These are phyloP conservation scores for barley (Hordeum vulgare) DNA, from an alignment of 176 grass and related monocot species.

Conservation along the genomic window MorexV3_pseudomolecules_assembly NC_058520.1:45884494-45884993, in stretches of 20 bases:
- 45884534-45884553: conserved; percentile 9
- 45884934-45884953: background rate
- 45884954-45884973: conserved; percentile 28
- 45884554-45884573: background rate
- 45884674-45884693: background rate
- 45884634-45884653: background rate
- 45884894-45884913: background rate
- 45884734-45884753: too few relatives aligned
- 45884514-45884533: background rate
- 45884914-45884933: background rate
- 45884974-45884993: conserved; percentile 82
- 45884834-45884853: too few relatives aligned
- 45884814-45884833: too few relatives aligned
- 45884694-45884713: background rate
- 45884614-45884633: background rate
- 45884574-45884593: too few relatives aligned
- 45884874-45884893: too few relatives aligned
- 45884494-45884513: background rate
- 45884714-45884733: too few relatives aligned
- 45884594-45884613: background rate
- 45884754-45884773: too few relatives aligned
- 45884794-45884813: too few relatives aligned
- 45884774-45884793: too few relatives aligned
- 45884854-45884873: too few relatives aligned
- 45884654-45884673: background rate